A percentile compares a stretch with the other conserved stretches of the same genome.
Conservation (phyloP, 2,329 filamentous ascomycete genomes). For the Tolypocladium inflatum region DNA sequence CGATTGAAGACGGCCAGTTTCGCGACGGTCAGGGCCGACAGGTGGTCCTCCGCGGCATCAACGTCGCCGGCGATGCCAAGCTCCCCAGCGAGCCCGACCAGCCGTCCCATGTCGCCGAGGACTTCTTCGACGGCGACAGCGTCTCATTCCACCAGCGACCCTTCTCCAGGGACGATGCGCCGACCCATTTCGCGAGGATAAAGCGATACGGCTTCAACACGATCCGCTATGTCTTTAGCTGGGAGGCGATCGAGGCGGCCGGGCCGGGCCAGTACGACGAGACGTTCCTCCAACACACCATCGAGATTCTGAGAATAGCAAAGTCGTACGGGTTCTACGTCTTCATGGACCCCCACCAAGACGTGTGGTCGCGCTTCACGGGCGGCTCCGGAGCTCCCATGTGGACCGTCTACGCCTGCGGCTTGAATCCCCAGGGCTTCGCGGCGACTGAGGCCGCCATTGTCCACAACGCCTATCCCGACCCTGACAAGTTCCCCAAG, state of each 20-base stretch:
- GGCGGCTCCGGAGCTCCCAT: conserved; percentile 93
- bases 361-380: conserved; percentile 94
- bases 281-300: conserved; percentile 84
- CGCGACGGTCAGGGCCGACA: conserved; percentile 74
- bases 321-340: conserved; percentile 91
- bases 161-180: conserved; percentile 74
- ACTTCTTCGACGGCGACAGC: conserved; percentile 88
- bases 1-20: conserved; percentile 79
- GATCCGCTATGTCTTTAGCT: conserved; percentile 93
- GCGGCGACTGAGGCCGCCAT: conserved; percentile 81
- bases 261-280: conserved; percentile 92
- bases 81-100: conserved; percentile 72
- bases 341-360: conserved; percentile 98
- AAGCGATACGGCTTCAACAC: conserved; percentile 92
- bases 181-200: conserved; percentile 75
- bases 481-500: conserved; percentile 82
- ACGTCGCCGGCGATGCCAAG: conserved; percentile 85
- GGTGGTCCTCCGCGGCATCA: conserved; percentile 86
- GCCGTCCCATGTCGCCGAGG: conserved; percentile 66
- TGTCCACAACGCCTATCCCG: conserved; percentile 86
- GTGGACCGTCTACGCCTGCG: conserved; percentile 95
- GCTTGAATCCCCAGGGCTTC: conserved; percentile 79
- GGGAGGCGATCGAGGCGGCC: conserved; percentile 94
- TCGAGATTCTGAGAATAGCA: conserved; percentile 71
- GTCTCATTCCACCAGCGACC: conserved; percentile 84